Evolutionary conservation across 192 early-diverging fungal genomes (phyloP).

Genomic region (Coemansia sp.): DNA sequence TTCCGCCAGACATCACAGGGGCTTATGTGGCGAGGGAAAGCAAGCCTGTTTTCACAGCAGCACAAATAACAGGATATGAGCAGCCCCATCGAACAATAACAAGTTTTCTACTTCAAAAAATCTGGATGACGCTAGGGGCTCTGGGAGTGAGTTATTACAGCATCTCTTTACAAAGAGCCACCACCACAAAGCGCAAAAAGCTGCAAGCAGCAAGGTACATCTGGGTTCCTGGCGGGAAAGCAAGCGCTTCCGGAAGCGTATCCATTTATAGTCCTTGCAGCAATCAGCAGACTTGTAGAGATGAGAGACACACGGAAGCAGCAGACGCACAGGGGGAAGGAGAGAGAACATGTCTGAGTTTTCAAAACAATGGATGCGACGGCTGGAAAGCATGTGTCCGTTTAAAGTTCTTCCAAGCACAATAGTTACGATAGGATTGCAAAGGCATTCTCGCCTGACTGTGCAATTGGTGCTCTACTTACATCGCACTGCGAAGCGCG

Average conservation of each 20-base stretch:
- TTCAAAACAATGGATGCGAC: background rate
- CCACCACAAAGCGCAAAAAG: background rate
- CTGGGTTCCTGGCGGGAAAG: background rate
- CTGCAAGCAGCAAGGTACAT: background rate
- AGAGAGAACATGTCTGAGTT: background rate
- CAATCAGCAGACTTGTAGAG: conserved; percentile 7
- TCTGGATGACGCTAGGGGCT: background rate
- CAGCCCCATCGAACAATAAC: background rate
- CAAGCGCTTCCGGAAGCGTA: conserved; percentile 2
- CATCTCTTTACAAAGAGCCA: background rate
- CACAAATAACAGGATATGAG: no score
- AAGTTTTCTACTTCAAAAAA: background rate
- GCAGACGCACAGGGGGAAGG: background rate
- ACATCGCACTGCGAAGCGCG: conserved; percentile 53
- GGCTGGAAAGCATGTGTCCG: background rate
- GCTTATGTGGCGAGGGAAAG: background rate
- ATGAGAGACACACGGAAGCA: no score
- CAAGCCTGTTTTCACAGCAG: no score
- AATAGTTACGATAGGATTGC: conserved; percentile 5
- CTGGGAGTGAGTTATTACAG: background rate
- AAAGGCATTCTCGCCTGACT: background rate
- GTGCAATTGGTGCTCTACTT: conserved; percentile 29
- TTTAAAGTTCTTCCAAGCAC: background rate
- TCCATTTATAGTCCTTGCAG: conserved; percentile 1
- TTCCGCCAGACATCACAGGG: no score